Evolutionary conservation across 169 alveolate species (phyloP).

Genomic region (Perkinsus marinus): DNA sequence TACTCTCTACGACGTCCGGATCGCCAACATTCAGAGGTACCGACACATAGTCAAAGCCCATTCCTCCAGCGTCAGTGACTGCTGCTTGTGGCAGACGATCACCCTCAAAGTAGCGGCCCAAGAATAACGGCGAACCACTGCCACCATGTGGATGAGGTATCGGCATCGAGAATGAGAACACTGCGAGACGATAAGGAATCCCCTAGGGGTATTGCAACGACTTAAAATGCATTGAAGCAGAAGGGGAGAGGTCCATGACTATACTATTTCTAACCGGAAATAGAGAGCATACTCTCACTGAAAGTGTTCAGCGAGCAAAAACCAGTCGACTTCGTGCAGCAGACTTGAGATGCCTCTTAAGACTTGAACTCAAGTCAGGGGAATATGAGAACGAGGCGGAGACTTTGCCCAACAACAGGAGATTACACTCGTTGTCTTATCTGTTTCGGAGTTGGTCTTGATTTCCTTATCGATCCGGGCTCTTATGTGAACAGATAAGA

Average conservation of each 20-base stretch:
- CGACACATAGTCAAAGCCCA: neutral
- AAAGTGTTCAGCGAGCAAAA: too few relatives aligned
- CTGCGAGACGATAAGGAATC: neutral
- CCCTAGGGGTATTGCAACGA: too few relatives aligned
- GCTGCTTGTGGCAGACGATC: neutral
- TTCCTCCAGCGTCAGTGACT: neutral
- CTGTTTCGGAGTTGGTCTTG: neutral
- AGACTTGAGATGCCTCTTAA: too few relatives aligned
- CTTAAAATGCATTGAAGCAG: too few relatives aligned
- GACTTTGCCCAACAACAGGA: too few relatives aligned
- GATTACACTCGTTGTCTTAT: too few relatives aligned
- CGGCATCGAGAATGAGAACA: neutral
- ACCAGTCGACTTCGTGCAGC: too few relatives aligned
- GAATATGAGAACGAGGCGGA: too few relatives aligned
- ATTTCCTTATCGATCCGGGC: neutral
- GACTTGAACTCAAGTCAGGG: too few relatives aligned
- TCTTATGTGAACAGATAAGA: neutral
- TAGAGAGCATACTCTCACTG: too few relatives aligned
- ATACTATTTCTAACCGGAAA: too few relatives aligned
- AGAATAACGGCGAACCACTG: neutral
- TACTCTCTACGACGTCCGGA: neutral
- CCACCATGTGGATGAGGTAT: neutral
- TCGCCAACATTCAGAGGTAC: neutral
- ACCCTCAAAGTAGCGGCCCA: neutral
- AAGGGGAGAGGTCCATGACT: too few relatives aligned